phyloP scores from a whole-genome alignment of 768 basidiomycete genomes.

The Mycena rosella region DNA sequence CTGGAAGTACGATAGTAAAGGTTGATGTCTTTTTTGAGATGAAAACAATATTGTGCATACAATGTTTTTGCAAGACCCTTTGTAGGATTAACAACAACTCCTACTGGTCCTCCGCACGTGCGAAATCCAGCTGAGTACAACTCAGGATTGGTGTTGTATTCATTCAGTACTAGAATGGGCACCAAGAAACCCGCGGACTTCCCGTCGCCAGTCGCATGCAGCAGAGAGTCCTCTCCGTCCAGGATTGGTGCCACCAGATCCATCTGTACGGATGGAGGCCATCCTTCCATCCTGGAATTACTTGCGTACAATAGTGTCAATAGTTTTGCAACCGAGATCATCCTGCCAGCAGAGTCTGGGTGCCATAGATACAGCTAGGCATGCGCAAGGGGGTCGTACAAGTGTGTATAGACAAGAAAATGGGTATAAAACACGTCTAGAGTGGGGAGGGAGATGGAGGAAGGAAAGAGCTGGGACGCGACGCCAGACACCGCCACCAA shows the following conservation, averaged over 20 bases:
- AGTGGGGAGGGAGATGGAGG: too few relatives aligned
- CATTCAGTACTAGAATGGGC: constrained; percentile 2
- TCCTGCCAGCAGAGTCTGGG: background rate
- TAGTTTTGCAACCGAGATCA: background rate
- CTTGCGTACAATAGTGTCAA: constrained; percentile 1
- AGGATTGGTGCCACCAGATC: too few relatives aligned
- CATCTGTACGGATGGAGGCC: background rate
- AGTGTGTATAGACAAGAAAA: too few relatives aligned
- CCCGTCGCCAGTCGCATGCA: too few relatives aligned
- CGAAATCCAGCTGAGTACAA: background rate
- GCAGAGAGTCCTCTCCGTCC: too few relatives aligned
- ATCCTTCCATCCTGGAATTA: background rate
- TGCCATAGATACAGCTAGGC: background rate
- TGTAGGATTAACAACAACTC: constrained; percentile 13
- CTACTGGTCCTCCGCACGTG: background rate
- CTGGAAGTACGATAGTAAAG: background rate
- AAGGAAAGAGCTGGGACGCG: too few relatives aligned
- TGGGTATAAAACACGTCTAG: too few relatives aligned
- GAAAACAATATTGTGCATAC: background rate
- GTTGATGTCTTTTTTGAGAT: too few relatives aligned
- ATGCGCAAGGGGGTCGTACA: too few relatives aligned
- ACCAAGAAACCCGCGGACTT: too few relatives aligned
- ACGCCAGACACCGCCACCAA: too few relatives aligned
- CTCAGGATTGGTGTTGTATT: background rate
- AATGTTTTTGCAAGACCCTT: constrained; percentile 12